A percentile compares a stretch with the other conserved stretches of the same genome.
phyloP scores from a whole-genome alignment of 208 protist species.

The Novymonas esmeraldas region DNA sequence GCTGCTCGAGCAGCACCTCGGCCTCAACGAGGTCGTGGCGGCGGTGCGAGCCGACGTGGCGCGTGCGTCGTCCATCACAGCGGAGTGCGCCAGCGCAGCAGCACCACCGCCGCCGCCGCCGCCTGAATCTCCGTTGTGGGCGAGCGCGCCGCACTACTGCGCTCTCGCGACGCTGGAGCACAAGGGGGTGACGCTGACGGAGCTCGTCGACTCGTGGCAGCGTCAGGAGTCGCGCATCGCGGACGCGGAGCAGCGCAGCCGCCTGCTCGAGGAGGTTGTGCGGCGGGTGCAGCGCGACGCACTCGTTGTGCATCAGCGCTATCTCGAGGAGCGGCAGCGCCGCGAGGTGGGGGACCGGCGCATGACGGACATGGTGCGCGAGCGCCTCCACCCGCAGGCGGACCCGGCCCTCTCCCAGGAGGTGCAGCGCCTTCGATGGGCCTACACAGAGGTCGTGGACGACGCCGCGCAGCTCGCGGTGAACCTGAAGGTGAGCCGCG shows the following conservation, averaged over 20 bases:
- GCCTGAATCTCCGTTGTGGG: constrained; percentile 11
- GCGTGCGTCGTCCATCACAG: not conserved
- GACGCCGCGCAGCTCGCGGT: constrained; percentile 77
- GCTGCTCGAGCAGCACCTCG: constrained; percentile 66
- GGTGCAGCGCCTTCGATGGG: constrained; percentile 58
- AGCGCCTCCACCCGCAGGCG: constrained; percentile 53
- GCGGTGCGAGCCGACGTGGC: constrained; percentile 34
- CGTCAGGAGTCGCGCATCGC: constrained; percentile 57
- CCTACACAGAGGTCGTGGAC: constrained; percentile 71
- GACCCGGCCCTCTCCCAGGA: constrained; percentile 40
- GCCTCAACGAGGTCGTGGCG: constrained; percentile 59
- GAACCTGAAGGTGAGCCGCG: constrained; percentile 53
- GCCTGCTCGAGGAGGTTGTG: constrained; percentile 36
- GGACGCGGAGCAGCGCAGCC: constrained; percentile 40
- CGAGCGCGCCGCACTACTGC: constrained; percentile 72
- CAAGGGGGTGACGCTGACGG: constrained; percentile 77
- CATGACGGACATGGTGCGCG: constrained; percentile 74
- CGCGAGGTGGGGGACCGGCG: constrained; percentile 76
- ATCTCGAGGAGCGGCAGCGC: constrained; percentile 75
- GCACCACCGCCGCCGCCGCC: not conserved
- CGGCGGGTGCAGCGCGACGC: constrained; percentile 62
- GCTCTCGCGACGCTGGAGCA: constrained; percentile 73
- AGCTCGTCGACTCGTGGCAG: constrained; percentile 78
- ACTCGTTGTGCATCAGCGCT: constrained; percentile 62
- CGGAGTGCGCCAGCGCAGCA: not conserved